Evolutionary conservation across 2,329 filamentous ascomycete species (phyloP).

Genomic region (Colletotrichum navitas): DNA sequence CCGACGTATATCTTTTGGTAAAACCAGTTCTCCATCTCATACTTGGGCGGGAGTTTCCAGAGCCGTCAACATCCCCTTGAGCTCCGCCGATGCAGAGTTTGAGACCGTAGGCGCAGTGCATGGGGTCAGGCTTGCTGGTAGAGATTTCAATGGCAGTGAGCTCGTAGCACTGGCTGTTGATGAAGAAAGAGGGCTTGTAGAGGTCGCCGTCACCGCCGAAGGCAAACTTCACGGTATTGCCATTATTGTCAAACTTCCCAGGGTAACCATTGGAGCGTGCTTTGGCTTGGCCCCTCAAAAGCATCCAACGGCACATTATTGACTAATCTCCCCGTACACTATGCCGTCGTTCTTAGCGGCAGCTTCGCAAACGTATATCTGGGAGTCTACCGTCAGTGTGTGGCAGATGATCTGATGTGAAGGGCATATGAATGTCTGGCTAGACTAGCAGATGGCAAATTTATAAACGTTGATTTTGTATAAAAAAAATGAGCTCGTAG

Average conservation of each 20-base stretch:
- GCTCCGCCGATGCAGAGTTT: constrained; percentile 5
- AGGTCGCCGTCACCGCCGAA: neutral
- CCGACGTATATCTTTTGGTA: neutral
- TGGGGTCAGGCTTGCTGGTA: constrained; percentile 1
- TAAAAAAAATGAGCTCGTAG: no score
- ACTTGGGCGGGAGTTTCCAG: constrained; percentile 18
- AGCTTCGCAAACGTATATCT: no score
- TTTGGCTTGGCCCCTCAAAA: neutral
- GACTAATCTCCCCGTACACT: no score
- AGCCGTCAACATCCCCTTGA: neutral
- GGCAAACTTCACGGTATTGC: constrained; percentile 12
- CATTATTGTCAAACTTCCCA: constrained; percentile 8
- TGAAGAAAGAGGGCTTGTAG: neutral
- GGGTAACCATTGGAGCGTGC: constrained; percentile 8
- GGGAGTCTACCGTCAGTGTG: no score
- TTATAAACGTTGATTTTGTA: no score
- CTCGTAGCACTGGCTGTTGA: constrained; percentile 15
- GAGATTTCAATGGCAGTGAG: neutral
- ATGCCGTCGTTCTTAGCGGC: no score
- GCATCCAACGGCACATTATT: no score
- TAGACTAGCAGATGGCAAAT: no score
- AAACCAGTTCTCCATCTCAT: neutral
- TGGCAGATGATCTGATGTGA: no score
- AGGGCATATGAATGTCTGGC: no score
- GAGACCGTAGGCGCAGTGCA: constrained; percentile 2